phyloP scores from a whole-genome alignment of 768 basidiomycete species.

The Omphalotus guepiniiformis region DNA sequence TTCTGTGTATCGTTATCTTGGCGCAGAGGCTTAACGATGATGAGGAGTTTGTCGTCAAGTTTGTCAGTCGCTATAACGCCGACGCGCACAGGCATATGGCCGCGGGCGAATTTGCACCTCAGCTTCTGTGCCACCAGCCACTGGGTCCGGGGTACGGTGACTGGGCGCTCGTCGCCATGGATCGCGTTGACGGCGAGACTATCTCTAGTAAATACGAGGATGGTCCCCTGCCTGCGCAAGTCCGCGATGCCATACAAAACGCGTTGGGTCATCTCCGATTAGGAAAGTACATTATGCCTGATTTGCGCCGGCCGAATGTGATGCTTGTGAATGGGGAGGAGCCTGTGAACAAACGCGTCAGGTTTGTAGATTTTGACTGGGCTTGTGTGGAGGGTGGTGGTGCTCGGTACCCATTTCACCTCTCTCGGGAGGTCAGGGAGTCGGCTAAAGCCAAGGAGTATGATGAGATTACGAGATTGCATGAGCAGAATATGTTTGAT shows the following conservation, averaged over 20 bases:
- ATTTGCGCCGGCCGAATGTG: conserved; percentile 5
- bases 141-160: conserved; percentile 11
- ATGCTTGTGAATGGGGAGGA: conserved; percentile 1
- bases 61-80: conserved; percentile 23
- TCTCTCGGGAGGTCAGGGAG: not conserved
- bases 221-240: not conserved
- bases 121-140: conserved; percentile 18
- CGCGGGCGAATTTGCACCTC: conserved; percentile 15
- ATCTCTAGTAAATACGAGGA: not conserved
- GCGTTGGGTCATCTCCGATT: not conserved
- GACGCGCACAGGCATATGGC: conserved; percentile 23
- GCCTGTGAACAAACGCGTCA: not conserved
- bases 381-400: not conserved
- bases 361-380: conserved; percentile 8
- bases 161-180: conserved; percentile 27
- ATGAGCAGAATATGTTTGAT: conserved; percentile 8
- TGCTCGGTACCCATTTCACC: conserved; percentile 5
- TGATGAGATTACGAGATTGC: not conserved
- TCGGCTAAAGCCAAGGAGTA: not conserved
- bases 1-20: conserved; percentile 18
- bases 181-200: conserved; percentile 17
- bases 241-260: not conserved
- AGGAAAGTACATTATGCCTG: not conserved
- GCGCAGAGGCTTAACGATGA: conserved; percentile 10
- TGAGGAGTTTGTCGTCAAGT: conserved; percentile 27